Conservation (phyloP, 2,329 filamentous ascomycete species). For the Ceratocystis eucalypticola region DNA sequence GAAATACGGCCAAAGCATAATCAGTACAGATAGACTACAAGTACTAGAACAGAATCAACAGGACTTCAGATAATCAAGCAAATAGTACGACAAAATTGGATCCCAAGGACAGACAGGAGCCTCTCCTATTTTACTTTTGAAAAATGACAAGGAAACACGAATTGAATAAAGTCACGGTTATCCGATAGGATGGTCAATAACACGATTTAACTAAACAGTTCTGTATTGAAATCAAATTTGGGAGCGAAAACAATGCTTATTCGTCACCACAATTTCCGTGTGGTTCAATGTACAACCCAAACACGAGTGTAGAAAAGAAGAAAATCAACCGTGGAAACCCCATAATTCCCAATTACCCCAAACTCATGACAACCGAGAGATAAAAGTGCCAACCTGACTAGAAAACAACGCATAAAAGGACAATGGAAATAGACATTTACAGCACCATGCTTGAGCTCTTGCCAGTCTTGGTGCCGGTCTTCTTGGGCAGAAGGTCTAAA, state of each 20-base stretch:
- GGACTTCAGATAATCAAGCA: not conserved
- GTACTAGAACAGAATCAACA: slow-evolving; percentile 1
- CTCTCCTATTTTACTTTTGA: no score
- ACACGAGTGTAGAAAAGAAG: slow-evolving; percentile 42
- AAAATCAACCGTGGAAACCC: slow-evolving; percentile 45
- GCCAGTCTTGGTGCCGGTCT: slow-evolving; percentile 82
- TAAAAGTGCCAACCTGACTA: slow-evolving; percentile 45
- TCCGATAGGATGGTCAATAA: no score
- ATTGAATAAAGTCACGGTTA: no score
- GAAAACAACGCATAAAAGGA: slow-evolving; percentile 32
- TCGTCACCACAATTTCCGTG: slow-evolving; percentile 50
- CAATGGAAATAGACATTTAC: slow-evolving; percentile 49
- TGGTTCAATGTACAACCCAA: slow-evolving; percentile 61
- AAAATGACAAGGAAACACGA: no score
- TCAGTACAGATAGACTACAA: not conserved
- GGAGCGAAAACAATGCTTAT: slow-evolving; percentile 34
- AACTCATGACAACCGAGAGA: slow-evolving; percentile 61
- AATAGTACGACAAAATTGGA: no score
- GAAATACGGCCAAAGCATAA: not conserved
- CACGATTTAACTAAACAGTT: not conserved
- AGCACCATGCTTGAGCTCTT: slow-evolving; percentile 92
- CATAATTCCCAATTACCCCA: slow-evolving; percentile 55
- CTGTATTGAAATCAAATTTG: slow-evolving; percentile 17
- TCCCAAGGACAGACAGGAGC: no score
- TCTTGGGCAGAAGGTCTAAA: slow-evolving; percentile 94